Conservation (phyloP, 139 green algal genomes). For the Zygnema cylindricum region DNA sequence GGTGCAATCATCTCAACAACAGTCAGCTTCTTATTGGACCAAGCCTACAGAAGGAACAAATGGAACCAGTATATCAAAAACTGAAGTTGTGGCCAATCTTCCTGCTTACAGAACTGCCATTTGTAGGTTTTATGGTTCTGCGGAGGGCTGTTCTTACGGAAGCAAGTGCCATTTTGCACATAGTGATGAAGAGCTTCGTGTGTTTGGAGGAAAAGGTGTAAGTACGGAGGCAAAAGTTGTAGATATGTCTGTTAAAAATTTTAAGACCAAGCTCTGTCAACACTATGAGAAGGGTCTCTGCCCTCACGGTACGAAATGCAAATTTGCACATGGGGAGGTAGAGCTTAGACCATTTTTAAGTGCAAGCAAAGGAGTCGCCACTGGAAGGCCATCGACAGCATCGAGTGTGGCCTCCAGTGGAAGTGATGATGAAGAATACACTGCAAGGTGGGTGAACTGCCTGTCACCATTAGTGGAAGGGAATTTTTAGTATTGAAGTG, state of each 20-base stretch:
- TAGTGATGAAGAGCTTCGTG: constrained; percentile 35
- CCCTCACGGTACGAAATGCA: constrained; percentile 33
- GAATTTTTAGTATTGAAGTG: no score
- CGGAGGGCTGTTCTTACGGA: constrained; percentile 30
- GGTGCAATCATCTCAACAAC: neutral
- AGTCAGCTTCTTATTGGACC: neutral
- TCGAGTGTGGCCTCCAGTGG: constrained; percentile 5
- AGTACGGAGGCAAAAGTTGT: neutral
- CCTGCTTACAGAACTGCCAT: constrained; percentile 25
- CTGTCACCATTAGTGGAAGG: no score
- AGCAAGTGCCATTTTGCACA: constrained; percentile 43
- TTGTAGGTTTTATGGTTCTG: neutral
- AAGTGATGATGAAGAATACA: constrained; percentile 28
- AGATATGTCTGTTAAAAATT: constrained; percentile 27
- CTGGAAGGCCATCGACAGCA: neutral
- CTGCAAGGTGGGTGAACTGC: neutral
- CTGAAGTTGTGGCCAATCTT: neutral
- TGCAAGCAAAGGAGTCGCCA: neutral
- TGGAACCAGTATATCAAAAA: neutral
- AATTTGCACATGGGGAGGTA: constrained; percentile 36
- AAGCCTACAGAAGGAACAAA: neutral
- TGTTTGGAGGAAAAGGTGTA: neutral
- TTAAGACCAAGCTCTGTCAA: constrained; percentile 44
- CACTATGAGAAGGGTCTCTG: constrained; percentile 15
- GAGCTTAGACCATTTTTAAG: constrained; percentile 1